Percentiles rank a stretch among this genome's conserved stretches.
phyloP scores from a whole-genome alignment of 371 early-diverging fungal species.

The Mucor lusitanicus region DNA sequence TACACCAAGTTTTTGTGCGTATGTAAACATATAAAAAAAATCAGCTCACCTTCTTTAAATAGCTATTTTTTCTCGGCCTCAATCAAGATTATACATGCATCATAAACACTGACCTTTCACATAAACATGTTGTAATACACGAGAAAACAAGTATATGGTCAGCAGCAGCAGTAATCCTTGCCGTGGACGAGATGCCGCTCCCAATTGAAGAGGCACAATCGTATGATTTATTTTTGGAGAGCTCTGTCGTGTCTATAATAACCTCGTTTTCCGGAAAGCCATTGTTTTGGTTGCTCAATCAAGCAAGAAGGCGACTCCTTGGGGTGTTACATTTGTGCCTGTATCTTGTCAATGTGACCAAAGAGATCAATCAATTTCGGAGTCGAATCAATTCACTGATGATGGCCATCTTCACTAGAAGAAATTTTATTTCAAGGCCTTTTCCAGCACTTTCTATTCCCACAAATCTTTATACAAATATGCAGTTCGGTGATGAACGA shows the following conservation, averaged over 20 bases:
- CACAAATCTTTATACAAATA: background rate
- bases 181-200: no score
- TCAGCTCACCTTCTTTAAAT: constrained; percentile 5
- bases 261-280: background rate
- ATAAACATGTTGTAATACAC: background rate
- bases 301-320: background rate
- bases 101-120: constrained; percentile 3
- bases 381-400: background rate
- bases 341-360: background rate
- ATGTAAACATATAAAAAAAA: constrained; percentile 4
- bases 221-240: background rate
- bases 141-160: constrained; percentile 4
- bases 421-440: background rate
- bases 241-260: background rate
- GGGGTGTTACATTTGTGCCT: background rate
- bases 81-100: background rate
- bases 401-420: no score
- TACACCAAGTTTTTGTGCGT: background rate
- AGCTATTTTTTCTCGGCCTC: background rate
- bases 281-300: background rate
- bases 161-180: no score
- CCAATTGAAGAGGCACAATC: background rate
- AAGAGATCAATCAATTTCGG: background rate
- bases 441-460: background rate
- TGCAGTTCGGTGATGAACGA: constrained; percentile 46